Conservation (phyloP, 768 basidiomycete genomes). For the Porpolomopsis calyptriformis region DNA sequence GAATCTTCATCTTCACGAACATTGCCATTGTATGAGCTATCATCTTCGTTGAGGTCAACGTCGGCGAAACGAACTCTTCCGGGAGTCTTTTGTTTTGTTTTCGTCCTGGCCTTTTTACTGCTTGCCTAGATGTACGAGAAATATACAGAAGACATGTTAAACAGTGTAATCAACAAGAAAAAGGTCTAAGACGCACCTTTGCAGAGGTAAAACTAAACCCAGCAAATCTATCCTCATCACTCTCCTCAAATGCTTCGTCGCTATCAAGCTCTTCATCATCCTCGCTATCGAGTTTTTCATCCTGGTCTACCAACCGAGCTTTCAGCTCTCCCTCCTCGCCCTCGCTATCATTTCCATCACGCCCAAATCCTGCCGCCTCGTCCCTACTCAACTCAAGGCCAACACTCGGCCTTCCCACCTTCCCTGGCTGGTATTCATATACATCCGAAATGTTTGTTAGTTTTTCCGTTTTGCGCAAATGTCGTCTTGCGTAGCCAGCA, state of each 20-base stretch:
- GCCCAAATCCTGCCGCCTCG: constrained; percentile 33
- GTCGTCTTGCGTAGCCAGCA: constrained; percentile 42
- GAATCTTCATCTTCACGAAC: constrained; percentile 10
- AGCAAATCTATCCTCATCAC: constrained; percentile 68
- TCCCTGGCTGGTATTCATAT: constrained; percentile 51
- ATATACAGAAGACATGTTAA: neutral
- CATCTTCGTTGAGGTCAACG: constrained; percentile 59
- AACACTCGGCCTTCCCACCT: constrained; percentile 42
- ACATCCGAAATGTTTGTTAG: constrained; percentile 35
- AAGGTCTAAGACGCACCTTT: constrained; percentile 25
- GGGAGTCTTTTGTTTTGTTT: constrained; percentile 20
- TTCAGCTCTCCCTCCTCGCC: constrained; percentile 28
- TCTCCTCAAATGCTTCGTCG: constrained; percentile 76
- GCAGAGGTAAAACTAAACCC: constrained; percentile 38
- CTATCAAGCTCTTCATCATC: constrained; percentile 85
- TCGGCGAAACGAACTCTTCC: constrained; percentile 36
- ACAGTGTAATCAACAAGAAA: constrained; percentile 5
- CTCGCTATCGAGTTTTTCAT: constrained; percentile 44
- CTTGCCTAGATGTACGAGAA: constrained; percentile 1
- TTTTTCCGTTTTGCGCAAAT: constrained; percentile 32
- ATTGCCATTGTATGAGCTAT: too few relatives aligned
- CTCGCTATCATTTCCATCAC: constrained; percentile 31
- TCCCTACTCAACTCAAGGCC: constrained; percentile 46
- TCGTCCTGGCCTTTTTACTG: constrained; percentile 13
- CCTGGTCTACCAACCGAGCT: constrained; percentile 41